Base-by-base conservation (phyloP, 768 basidiomycete species). In the Amanita rubescens region DNA sequence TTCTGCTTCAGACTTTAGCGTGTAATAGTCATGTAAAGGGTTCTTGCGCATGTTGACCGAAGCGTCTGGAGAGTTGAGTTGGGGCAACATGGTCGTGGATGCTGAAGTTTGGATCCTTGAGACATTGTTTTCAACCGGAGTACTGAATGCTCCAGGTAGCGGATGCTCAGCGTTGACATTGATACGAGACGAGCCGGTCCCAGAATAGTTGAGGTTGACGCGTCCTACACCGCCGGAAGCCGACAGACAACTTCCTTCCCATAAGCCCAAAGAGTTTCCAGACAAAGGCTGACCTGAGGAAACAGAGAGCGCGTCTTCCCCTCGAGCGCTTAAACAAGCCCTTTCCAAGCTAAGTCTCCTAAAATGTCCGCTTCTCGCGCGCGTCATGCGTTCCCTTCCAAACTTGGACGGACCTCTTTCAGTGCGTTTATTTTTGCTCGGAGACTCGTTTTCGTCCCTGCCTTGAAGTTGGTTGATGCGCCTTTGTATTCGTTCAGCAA, bases 291-390 rank as follows among this genome's bases (percentile, higher is more conserved):
- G 47, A 11, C 33, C 47, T 49, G 35, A n/a, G n/a, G n/a, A n/a
- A n/a, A n/a, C n/a, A n/a, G n/a, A n/a, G n/a, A n/a, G n/a, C 3
- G 32, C 32, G 35, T 46, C 44, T 25, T 37, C 52, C 11, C 52
- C 52, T 33, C 22, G 22, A 10, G 44, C 52, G 3, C 19, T 33
- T 32, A 53, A 34, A 30, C 52, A 53, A 17, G 22, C 45, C n/a
- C n/a, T n/a, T n/a, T 53, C 52, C 35, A 46, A 38, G 24, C 52
- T 45, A 14, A 34, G 52, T 14, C 52, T 17, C n/a, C 44, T 53
- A 15, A 53, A 46, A 46, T 46, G 44, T 9, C 44, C 52, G 15
- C 52, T 53, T 20, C 11, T 46, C 30, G 52, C 52, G 34, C 43
- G 17, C 2, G n/a, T 10, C 43, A 53, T 53, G 15, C 52, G 52